Base-by-base conservation (phyloP, 2,329 filamentous ascomycete genomes). In the Phaeoacremonium minimum region DNA sequence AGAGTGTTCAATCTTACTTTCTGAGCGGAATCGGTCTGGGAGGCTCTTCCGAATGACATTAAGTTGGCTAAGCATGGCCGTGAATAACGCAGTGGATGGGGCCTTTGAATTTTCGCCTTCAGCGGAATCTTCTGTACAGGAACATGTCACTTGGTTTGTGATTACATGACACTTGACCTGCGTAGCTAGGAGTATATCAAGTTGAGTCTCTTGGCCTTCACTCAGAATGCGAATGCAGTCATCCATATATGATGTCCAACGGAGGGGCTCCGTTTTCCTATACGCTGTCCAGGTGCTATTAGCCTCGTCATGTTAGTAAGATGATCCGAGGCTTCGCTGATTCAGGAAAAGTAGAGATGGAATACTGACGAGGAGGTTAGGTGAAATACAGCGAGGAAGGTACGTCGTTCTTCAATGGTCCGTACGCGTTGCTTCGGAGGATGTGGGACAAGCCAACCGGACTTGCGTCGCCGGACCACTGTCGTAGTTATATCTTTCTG, bases 151-250 rank as follows among this genome's bases (percentile, higher is more conserved):
- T 30, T 53, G 46, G 11, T 52, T 51, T 8, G 39, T 43, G 17
- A 55, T 47, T 5, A 51, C 38, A 18, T 52, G 49, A 22, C 52
- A 50, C 28, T 44, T 50, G 15, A 51, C 34, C 15, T 54, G 48
- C 2, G 37, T 34, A 13, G 36, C 34, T 4, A 53, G 30, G 13
- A 48, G 31, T 6, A 36, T 28, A 16, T 53, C 50, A 6, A 45
- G 28, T 5, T 37, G 31, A 1, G 47, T 41, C 22, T 53, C 50
- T 15, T 22, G 39, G n/a, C 31, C 30, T 30, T 43, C 40, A 1
- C 30, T 19, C 6, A 48, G 32, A 16, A 33, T 15, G 4, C 35
- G 36, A 18, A 48, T n/a, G 14, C 40, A 43, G 7, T 36, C 32
- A 8, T 45, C 44, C 14, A 45, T 19, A n/a, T 45, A 41, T 2